Conservation (phyloP, 2,329 filamentous ascomycete species). For the Pseudomassariella vexata region DNA sequence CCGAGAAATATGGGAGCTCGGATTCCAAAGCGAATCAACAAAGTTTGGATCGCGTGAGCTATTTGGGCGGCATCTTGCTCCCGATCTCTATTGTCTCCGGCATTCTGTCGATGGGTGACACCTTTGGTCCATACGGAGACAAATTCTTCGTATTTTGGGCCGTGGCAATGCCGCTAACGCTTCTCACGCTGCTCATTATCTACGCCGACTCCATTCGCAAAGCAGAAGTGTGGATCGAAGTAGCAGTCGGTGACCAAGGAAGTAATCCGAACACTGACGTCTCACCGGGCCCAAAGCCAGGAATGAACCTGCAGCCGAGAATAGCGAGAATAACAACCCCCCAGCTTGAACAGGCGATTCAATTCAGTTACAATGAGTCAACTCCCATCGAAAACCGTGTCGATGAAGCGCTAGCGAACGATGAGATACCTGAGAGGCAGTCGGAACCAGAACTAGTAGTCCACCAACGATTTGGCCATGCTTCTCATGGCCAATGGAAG, state of each 20-base stretch:
- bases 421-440: no score
- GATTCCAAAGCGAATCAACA: conserved; percentile 27
- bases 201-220: conserved; percentile 42
- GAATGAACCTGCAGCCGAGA: no score
- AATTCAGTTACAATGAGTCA: conserved; percentile 9
- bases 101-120: conserved; percentile 40
- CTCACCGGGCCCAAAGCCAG: conserved; percentile 5
- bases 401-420: no score
- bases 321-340: not conserved
- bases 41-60: conserved; percentile 40
- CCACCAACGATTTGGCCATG: conserved; percentile 23
- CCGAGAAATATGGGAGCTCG: conserved; percentile 3
- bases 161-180: conserved; percentile 29
- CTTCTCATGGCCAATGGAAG: no score
- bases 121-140: conserved; percentile 33
- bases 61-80: conserved; percentile 42
- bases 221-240: conserved; percentile 40
- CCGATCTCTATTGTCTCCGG: conserved; percentile 42
- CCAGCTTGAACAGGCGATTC: conserved; percentile 12
- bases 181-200: conserved; percentile 35
- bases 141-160: conserved; percentile 46
- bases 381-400: conserved; percentile 10
- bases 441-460: conserved; percentile 22
- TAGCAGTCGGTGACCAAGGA: conserved; percentile 22
- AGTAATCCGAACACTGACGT: not conserved